Base-by-base conservation (phyloP, 2,329 filamentous ascomycete species). In the Cyclaneusma minus region DNA sequence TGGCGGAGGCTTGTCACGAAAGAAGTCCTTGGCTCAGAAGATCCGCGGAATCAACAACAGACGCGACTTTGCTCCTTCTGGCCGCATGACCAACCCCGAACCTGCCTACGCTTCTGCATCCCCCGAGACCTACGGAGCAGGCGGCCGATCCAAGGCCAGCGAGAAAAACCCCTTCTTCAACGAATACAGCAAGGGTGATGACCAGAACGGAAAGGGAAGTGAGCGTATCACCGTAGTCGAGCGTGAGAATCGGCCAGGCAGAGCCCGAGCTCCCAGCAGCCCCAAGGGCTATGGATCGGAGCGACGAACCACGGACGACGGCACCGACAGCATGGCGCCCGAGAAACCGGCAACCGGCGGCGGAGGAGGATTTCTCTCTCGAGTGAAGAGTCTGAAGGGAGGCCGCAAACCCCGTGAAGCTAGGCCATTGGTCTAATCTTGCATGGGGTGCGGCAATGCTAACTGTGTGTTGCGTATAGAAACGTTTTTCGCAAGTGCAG, bases 21-120 rank as follows among this genome's bases (percentile, higher is more conserved):
- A 94, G 64, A 94, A 94, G 60, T 94, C 85, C 15, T 62, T 98
- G 33, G 89, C 84, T 3, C 84, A 94, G 48, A 80, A 85, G 29
- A 78, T 98, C 48, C 77, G 84, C 21, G 78, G 81, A 36, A 84
- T 91, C 42, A 82, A 75, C 48, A 74, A 73, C 34, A 67, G 65
- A 6, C 68, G 71, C 25, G 64, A 69, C 13, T 65, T 62, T 31
- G 55, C 58, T 13, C 58, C 68, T n/a, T 59, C 63, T 14, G 66
- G 69, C 21, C 64, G 77, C 24, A 50, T 69, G 30, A 59, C 56
- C 5, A 71, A 62, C 35, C 63, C 68, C 1, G 71, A 75, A 11
- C 55, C 49, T 13, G 47, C 45, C 10, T 60, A 60, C 34, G 43
- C 43, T 8, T 35, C 52, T 3, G 51, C 16, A 25, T 44, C 42